Evolutionary conservation across 768 basidiomycete genomes (phyloP), one percentile per base, ranked within the genome.

Genomic region (Pulveroboletus ravenelii): DNA sequence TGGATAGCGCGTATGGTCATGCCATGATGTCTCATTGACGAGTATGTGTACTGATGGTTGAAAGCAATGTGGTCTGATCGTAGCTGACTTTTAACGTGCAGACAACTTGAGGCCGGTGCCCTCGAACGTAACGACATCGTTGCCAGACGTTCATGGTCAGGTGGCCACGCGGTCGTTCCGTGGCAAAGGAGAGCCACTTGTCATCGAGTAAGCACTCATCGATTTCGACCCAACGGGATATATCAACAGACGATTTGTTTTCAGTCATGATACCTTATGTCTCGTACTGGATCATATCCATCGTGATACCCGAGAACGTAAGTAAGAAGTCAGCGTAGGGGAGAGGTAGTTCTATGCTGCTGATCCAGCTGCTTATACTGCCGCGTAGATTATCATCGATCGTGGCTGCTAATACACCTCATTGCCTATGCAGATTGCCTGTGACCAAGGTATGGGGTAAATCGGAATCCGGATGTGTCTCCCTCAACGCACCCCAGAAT

Each of bases 111-210:
- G 59, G 74, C 75, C 2, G 89, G 91, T 2, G 81, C 66, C 55
- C 55, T 89, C 78, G 20, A 95, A 93, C 61, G 70, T 92, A 48
- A 87, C 90, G 0, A 76, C 74, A 2, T 82, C 87, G 3, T 71
- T 77, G 10, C 70, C 79, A 2, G 60, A 70, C 9, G 70, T 76
- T 2, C 54, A 61, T 32, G 67, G 36, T 65, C 69, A 32, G 60
- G 80, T 14, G 65, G n/a, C n/a, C n/a, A n/a, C n/a, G n/a, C n/a
- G n/a, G 80, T 57, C 74, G 5, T 72, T 91, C 55, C 77, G 72
- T 42, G 85, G 81, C 1, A 69, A 79, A 32, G 89, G 89, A 8
- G 92, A 93, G 89, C 4, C 89, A 89, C 65, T 60, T 53, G 18
- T 31, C 53, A 27, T 55, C 54, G 15, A 45, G 56, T 50, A 13